Base-by-base conservation (phyloP, 1,139 yeast genomes). In the Scheffersomyces stambukii region DNA sequence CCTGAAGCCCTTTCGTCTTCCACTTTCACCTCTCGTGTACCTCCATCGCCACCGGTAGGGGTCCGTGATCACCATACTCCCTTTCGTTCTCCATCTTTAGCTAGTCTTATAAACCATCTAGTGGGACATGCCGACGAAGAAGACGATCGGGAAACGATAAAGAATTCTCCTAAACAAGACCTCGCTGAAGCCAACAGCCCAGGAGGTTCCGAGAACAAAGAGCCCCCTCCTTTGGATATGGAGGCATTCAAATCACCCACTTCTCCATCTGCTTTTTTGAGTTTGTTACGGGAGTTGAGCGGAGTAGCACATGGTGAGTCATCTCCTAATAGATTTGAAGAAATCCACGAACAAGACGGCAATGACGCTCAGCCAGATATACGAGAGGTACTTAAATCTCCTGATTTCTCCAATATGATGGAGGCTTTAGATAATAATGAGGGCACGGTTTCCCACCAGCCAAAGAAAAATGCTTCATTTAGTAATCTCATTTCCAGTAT, bases 251-350 rank as follows among this genome's bases (percentile, higher is more conserved):
- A 21, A 13, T 18, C 29, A 2, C 30, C 43, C 9, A 15, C 25
- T 1, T 44, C 54, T 0, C 55, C 56, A 5, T 32, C 48, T 1
- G 39, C 43, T 6, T 51, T 50, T 21, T 28, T 52, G 19, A 40
- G 37, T 27, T 44, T 50, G 18, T 32, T 52, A 14, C 45, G 43
- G 19, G 59, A 51, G n/a, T 30, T 48, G 11, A 43, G 36, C 26
- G 21, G 17, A 7, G 10, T 20, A 13, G 13, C 14, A 13, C 8
- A 17, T 3, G 23, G 19, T 3, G 22, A 28, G 17, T 31, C 31
- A 7, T 22, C 23, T 11, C 16, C 17, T 2, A 11, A 10, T n/a
- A 25, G 28, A 25, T 24, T 36, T 12, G 30, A 28, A 15, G 36
- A 31, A 17, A 15, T 30, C n/a, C 37, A 30, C 9, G 24, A 16